Conservation (phyloP, 257 asterid genomes). For the Echites panduratus region DNA sequence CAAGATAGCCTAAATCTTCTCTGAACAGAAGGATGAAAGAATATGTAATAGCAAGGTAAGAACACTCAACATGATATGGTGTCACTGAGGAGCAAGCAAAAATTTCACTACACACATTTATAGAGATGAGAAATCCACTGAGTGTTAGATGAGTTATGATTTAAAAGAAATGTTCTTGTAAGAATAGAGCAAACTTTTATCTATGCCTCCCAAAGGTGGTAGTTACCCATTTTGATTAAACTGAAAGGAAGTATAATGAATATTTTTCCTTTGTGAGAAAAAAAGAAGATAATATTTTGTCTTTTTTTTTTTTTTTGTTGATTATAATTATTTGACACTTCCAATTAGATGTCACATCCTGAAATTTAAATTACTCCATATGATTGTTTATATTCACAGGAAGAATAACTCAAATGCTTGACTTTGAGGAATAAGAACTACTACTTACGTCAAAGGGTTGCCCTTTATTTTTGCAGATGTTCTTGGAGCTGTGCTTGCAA, state of each 20-base stretch:
- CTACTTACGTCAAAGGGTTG: slow-evolving; percentile 14
- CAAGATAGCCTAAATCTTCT: not conserved
- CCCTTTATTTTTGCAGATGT: slow-evolving; percentile 45
- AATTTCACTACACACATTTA: not conserved
- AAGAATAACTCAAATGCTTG: not conserved
- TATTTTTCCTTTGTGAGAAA: not conserved
- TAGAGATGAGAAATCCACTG: not conserved
- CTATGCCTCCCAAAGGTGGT: not conserved
- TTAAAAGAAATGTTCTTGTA: not conserved
- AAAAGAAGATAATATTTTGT: not conserved
- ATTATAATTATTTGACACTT: not conserved
- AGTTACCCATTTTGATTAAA: not conserved
- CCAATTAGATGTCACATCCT: not conserved
- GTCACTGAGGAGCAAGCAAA: not conserved
- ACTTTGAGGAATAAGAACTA: slow-evolving; percentile 4
- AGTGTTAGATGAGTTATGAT: not conserved
- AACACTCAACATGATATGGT: not conserved
- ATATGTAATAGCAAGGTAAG: not conserved
- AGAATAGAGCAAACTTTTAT: no score
- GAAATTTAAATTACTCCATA: slow-evolving; percentile 1
- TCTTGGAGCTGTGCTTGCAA: slow-evolving; percentile 66
- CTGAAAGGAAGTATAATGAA: not conserved
- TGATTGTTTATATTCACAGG: not conserved
- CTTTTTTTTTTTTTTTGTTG: not conserved
- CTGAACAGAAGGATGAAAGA: not conserved